Evolutionary conservation across 1,284 basidiomycete genomes (phyloP), one percentile per base, ranked within the genome.

Genomic region (Heterobasidion occidentale): DNA sequence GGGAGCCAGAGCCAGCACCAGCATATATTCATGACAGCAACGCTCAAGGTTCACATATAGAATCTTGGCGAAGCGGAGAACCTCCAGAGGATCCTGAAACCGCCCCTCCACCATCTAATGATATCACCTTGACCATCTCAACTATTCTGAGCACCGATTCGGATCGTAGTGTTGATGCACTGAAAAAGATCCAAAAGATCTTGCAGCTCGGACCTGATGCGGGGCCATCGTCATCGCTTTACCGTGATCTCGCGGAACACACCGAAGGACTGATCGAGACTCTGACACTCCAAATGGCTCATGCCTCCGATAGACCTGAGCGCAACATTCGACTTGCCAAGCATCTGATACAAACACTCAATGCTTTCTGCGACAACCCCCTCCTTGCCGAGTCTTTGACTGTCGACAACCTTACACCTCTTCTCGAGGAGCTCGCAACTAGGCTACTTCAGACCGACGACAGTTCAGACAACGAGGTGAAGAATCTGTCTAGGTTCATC

Each of bases 401-500:
- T 0, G 83, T 91, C 42, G 85, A 89, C 53, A 89, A 88, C 55
- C 70, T 95, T 59, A 88, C 86, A 5, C 81, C 85, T 8, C 71
- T 98, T 17, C 73, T 97, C 53, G 90, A 92, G 64, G 92, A 95
- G 69, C 73, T 99, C 58, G 95, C 94, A 0, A 73, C 92, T 56
- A 86, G 95, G 27, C 78, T 99, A 42, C 80, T 97, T 46, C 91
- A 96, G 67, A 94, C 94, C 47, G 94, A 97, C 64, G 92, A 94
- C 63, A 91, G 84, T 60, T 70, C 73, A 19, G 76, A 87, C 54
- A 81, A 78, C 66, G 84, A 89, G 63, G 80, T 93, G 57, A 90
- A 94, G 70, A 90, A 97, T 70, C 69, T 97, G 62, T 94, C 94
- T 19, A 86, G 93, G 58, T 98, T 97, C 71, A 93, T 99, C 72